Evolutionary conservation across 2,329 filamentous ascomycete genomes (phyloP).

Genomic region (Aspergillus cejpii): DNA sequence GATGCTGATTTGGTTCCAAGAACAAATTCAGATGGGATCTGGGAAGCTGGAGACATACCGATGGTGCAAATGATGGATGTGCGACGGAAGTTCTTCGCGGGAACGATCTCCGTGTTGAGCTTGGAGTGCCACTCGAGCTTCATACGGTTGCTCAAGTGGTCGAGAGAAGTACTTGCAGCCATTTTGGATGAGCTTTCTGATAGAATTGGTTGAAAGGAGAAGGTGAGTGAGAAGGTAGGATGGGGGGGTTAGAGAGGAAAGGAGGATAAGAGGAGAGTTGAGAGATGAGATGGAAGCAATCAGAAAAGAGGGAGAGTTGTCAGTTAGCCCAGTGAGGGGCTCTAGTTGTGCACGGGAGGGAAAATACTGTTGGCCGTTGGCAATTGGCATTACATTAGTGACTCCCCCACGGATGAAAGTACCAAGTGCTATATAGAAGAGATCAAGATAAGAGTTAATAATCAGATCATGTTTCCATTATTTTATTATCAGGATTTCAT

Average conservation of each 20-base stretch:
- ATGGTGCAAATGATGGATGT: constrained; percentile 99
- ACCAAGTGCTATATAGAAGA: too few relatives aligned
- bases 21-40: background rate
- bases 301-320: constrained; percentile 9
- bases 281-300: constrained; percentile 23
- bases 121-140: constrained; percentile 63
- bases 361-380: constrained; percentile 34
- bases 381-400: too few relatives aligned
- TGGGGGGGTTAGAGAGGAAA: constrained; percentile 9
- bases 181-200: constrained; percentile 37
- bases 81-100: constrained; percentile 83
- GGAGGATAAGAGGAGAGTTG: constrained; percentile 8
- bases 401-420: too few relatives aligned
- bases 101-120: constrained; percentile 84
- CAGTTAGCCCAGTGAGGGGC: constrained; percentile 6
- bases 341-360: constrained; percentile 24
- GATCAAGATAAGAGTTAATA: too few relatives aligned
- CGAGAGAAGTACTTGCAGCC: constrained; percentile 71
- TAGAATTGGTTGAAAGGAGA: constrained; percentile 4
- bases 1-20: background rate
- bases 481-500: too few relatives aligned
- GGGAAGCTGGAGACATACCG: constrained; percentile 46
- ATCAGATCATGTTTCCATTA: too few relatives aligned
- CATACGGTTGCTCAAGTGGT: constrained; percentile 75
- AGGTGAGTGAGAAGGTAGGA: constrained; percentile 3